Evolutionary conservation across 805 yeast genomes (phyloP).

Genomic region (Ogataea angusta): DNA sequence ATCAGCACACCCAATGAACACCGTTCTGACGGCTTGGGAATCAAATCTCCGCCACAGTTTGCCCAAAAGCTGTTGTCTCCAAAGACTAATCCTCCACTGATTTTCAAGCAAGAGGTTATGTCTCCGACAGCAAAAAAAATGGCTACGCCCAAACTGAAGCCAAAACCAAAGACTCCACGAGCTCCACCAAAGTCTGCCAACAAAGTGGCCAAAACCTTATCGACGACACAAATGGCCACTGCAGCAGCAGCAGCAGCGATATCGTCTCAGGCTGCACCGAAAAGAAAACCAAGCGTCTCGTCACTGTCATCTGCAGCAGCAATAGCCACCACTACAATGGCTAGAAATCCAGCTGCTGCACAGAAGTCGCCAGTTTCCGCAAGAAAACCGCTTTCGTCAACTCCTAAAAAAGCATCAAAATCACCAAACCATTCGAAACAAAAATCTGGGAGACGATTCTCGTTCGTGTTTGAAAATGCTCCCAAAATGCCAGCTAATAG

Average conservation of each 20-base stretch:
- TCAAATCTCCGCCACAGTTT: not conserved
- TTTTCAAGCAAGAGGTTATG: constrained; percentile 7
- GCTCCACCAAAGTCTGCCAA: constrained; percentile 2
- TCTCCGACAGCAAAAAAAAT: constrained; percentile 1
- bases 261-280: constrained; percentile 18
- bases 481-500: constrained; percentile 8
- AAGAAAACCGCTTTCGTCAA: not conserved
- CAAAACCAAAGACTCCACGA: not conserved
- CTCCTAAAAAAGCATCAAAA: constrained; percentile 2
- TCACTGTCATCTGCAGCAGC: constrained; percentile 25
- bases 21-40: constrained; percentile 2
- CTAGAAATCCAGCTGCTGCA: constrained; percentile 12
- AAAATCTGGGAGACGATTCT: constrained; percentile 8
- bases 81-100: constrained; percentile 10
- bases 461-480: constrained; percentile 25
- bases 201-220: constrained; percentile 16
- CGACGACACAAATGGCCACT: constrained; percentile 28
- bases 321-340: constrained; percentile 17
- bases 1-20: constrained; percentile 5
- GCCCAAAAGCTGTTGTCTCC: constrained; percentile 1
- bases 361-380: not conserved
- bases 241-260: constrained; percentile 31
- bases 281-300: constrained; percentile 12
- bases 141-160: not conserved
- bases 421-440: constrained; percentile 1